Base-by-base conservation (phyloP, 176 grass and related monocot genomes). In the Pharus latifolius region DNA sequence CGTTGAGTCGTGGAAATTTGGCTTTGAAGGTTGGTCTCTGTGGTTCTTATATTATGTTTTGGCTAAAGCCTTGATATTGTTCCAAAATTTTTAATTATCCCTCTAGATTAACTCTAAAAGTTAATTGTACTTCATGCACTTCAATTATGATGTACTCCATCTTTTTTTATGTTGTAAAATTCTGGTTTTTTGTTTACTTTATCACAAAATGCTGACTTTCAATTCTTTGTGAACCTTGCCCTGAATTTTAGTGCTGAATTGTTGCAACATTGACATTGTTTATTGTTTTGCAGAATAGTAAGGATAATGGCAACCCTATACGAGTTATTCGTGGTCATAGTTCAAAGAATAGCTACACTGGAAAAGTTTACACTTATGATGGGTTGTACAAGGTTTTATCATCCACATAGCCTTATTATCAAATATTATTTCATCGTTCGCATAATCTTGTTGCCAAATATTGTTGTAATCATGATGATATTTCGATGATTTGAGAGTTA, bases 291-390 rank as follows among this genome's bases (percentile, higher is more conserved):
- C 89, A 93, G 94, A 92, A 93, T 80, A 88, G 69, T 43, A 83
- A 24, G 56, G 78, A 88, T 46, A 80, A 69, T 37, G 55, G 79
- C 30, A 70, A 82, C 9, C 80, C 78, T 29, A 62, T 98, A 30
- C 67, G 94, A 28, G 89, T 98, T 69, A 73, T 98, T 57, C 77
- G 94, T 68, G 89, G 89, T 22, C 94, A 98, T 67, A 6, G 3
- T 5, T 78, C 81, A 26, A 64, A 80, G 47, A 80, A 42, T 46
- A 98, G 89, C 58, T 98, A 98, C 68, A 84, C 85, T 18, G 83
- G 89, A 43, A 98, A 86, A 56, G 75, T 90, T 32, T 98, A 98
- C 76, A 92, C 94, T 5, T 98, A 92, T 31, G 86, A 92, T 44
- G 94, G 94, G 12, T 67, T 98, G 48, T 98, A 98, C 59, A 90